Evolutionary conservation across 768 basidiomycete genomes (phyloP).

Genomic region (Podaxis sp.): DNA sequence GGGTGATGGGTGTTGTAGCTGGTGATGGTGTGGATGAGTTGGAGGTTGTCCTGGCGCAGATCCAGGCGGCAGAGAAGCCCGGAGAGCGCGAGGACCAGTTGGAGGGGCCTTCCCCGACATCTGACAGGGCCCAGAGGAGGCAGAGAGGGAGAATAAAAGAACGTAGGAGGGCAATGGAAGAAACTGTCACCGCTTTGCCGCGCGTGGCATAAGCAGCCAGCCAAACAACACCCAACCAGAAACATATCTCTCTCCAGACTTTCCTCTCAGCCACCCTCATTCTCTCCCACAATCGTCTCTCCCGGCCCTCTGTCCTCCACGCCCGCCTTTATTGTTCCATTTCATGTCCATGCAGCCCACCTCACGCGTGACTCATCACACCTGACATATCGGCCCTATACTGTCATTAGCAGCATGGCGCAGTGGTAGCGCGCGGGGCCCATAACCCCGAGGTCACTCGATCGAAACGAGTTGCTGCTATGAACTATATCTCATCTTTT

Average conservation of each 20-base stretch:
- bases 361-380: not conserved
- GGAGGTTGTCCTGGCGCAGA: conserved; percentile 24
- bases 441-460: conserved; percentile 67
- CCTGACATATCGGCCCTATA: no score
- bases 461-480: conserved; percentile 67
- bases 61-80: conserved; percentile 44
- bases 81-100: conserved; percentile 68
- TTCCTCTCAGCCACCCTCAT: not conserved
- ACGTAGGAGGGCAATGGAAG: not conserved
- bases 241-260: not conserved
- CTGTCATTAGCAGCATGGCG: conserved; percentile 48
- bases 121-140: not conserved
- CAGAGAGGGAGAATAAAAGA: not conserved
- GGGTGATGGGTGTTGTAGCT: conserved; percentile 26
- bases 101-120: conserved; percentile 85
- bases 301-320: not conserved
- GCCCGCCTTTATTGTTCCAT: not conserved
- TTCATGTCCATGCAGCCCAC: not conserved
- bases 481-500: not conserved
- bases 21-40: conserved; percentile 31
- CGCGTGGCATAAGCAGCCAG: conserved; percentile 4
- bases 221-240: conserved; percentile 7
- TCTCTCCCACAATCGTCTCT: not conserved
- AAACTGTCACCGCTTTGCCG: not conserved
- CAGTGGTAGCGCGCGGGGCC: conserved; percentile 59